Base-by-base conservation (phyloP, 2,329 filamentous ascomycete species). In the Thielaviopsis cerberus region DNA sequence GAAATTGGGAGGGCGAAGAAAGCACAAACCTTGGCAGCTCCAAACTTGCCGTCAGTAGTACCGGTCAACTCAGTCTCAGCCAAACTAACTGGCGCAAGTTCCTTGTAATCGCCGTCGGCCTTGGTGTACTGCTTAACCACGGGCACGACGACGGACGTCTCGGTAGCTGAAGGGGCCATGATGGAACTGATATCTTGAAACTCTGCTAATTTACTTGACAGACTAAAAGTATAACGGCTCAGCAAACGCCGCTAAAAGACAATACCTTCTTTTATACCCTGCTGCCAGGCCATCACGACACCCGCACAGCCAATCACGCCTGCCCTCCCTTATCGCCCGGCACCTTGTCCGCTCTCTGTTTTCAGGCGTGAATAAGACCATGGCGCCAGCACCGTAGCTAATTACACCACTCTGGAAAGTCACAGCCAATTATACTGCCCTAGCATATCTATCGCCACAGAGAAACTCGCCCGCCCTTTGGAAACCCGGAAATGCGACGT, bases 141-240 rank as follows among this genome's bases (percentile, higher is more conserved):
- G 34, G 59, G 41, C 20, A 22, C 10, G 22, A 55, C 53, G 17
- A 34, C 53, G 11, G 53, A 26, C n/a, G 55, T 55, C 11, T 54
- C 37, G n/a, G 56, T 61, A 54, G 56, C 59, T 27, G 56, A 55
- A 27, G 59, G 59, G 26, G 59, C 59, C 59, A 61, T 61, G 5
- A 6, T 41, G 37, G 20, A 11, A 24, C 7, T 41, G 11, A 30
- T 54, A 34, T 15, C 8, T 27, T n/a, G 20, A 41, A 41, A n/a
- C n/a, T n/a, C n/a, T n/a, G n/a, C n/a, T n/a, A n/a, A n/a, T n/a
- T n/a, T n/a, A n/a, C n/a, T n/a, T n/a, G n/a, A n/a, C n/a, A n/a
- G n/a, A 30, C 11, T 30, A 30, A 30, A 30, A 30, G 27, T 41
- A 41, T 48, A 11, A 4, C 34, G 13, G 8, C 7, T 22, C 22